Percentiles rank a stretch among this genome's conserved stretches.
phyloP scores from a whole-genome alignment of 441 rosid species.

The Pelargonium cotyledonis region DNA sequence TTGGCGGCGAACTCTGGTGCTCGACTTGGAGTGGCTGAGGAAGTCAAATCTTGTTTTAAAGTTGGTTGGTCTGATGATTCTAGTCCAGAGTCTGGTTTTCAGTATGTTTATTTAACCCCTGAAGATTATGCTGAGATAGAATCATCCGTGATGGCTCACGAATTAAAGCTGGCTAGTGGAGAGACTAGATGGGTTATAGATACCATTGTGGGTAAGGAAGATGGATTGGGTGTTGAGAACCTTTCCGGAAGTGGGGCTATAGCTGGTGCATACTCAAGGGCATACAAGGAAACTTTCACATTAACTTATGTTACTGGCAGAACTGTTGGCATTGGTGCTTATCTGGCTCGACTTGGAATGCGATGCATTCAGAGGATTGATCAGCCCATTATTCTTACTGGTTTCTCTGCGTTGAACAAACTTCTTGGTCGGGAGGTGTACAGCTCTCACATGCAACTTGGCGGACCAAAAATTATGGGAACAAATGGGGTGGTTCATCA shows the following conservation, averaged over 20 bases:
- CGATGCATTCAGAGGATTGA: conserved; percentile 98
- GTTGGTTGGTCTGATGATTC: conserved; percentile 93
- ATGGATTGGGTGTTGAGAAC: conserved; percentile 97
- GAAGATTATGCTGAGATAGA: conserved; percentile 64
- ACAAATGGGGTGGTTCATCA: conserved; percentile 99
- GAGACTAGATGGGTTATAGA: conserved; percentile 94
- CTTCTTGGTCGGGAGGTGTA: conserved; percentile 99
- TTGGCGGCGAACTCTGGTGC: conserved; percentile 99
- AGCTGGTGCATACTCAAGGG: conserved; percentile 96
- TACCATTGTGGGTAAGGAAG: conserved; percentile 93
- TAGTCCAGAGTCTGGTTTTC: conserved; percentile 89
- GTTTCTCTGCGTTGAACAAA: conserved; percentile 96
- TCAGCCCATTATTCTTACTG: conserved; percentile 98
- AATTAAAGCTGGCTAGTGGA: conserved; percentile 68
- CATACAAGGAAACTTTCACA: conserved; percentile 94
- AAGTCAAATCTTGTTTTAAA: conserved; percentile 85
- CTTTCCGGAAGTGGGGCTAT: conserved; percentile 97
- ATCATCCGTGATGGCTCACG: conserved; percentile 85
- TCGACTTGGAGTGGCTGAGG: conserved; percentile 95
- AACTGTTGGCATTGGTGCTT: conserved; percentile 98
- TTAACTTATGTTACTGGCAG: conserved; percentile 93
- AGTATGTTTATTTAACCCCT: conserved; percentile 74
- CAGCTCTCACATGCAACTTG: conserved; percentile 99
- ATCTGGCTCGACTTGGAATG: conserved; percentile 98
- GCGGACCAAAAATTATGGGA: conserved; percentile 99